A percentile compares a stretch with the other conserved stretches of the same genome.
These are phyloP conservation scores for Mortierella sp. DNA, from an alignment of 371 early-diverging fungal genomes.

Conservation along the genomic window DNA sequence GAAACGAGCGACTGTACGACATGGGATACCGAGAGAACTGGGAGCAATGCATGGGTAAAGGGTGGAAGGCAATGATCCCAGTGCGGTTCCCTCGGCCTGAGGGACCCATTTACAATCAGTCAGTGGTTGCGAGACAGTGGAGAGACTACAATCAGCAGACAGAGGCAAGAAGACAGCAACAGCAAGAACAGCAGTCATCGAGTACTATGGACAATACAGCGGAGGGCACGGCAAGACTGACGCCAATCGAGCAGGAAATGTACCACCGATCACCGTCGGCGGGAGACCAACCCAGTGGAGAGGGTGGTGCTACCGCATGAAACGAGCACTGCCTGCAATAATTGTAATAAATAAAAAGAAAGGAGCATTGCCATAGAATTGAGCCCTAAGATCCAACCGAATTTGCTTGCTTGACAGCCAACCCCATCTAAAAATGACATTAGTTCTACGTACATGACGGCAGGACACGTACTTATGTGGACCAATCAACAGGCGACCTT, in stretches of 20 bases:
- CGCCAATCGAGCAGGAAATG: slow-evolving; percentile 4
- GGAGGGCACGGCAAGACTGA: not conserved
- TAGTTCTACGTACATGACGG: not conserved
- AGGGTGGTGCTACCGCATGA: not conserved
- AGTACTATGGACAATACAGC: not conserved
- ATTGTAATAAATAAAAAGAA: not conserved
- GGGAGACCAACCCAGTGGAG: slow-evolving; percentile 1
- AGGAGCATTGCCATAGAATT: not conserved
- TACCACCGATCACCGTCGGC: not conserved
- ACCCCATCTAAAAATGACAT: not conserved
- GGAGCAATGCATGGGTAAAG: slow-evolving; percentile 43
- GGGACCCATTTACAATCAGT: slow-evolving; percentile 41
- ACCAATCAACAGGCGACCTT: slow-evolving; percentile 11
- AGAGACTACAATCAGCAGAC: slow-evolving; percentile 35
- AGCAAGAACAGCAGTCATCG: slow-evolving; percentile 20
- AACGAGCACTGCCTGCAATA: not conserved
- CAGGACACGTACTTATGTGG: slow-evolving; percentile 14
- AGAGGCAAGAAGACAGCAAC: slow-evolving; percentile 25
- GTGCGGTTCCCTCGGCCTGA: slow-evolving; percentile 31
- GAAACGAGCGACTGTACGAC: slow-evolving; percentile 64
- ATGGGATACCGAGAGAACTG: slow-evolving; percentile 55
- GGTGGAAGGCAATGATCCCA: slow-evolving; percentile 35
- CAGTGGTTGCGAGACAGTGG: slow-evolving; percentile 48
- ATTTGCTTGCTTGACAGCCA: too few relatives aligned
- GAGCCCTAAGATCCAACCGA: slow-evolving; percentile 1